Base-by-base conservation (phyloP, 2,329 filamentous ascomycete species). In the Domatiomyces globalis region DNA sequence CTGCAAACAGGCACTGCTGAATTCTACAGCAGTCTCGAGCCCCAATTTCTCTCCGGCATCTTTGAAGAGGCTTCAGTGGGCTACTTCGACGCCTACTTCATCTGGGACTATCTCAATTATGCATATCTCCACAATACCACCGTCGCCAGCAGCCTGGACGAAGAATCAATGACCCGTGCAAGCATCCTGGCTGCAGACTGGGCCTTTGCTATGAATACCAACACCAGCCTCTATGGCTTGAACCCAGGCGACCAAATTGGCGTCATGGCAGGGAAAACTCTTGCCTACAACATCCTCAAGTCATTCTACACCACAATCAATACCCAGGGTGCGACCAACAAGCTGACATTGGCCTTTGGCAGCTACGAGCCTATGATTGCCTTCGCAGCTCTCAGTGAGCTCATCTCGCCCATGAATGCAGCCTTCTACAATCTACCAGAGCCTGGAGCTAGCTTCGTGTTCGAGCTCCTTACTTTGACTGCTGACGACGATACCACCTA, bases 31-130 rank as follows among this genome's bases (percentile, higher is more conserved):
- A 59, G 59, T 2, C 59, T 80, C 19, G 69, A 73, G 50, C 52
- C 61, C 19, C 62, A 67, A 8, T 66, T 71, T 47, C 66, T 80
- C 18, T 62, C 66, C 1, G 70, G 66, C 1, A 61, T 71, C 27
- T 65, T 76, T 18, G 58, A 63, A 9, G 54, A 60, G 43, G 58
- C 62, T 1, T 62, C 60, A 10, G 74, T 71, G 48, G 69, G 69
- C 50, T 79, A 77, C 60, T 62, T 61, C 8, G 74, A 79, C 51
- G 77, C 77, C 1, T 70, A 73, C 54, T 60, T 68, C 10, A 75
- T 81, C 54, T 76, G 71, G 50, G 76, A 81, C 54, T 79, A 75
- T 57, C 63, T 81, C 45, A 69, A 72, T 29, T 80, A 80, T 61
- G 67, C 72, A 42, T 70, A 70, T 48, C 59, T 67, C 17, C 77